Conservation (phyloP, 139 green algal species). For the Closterium sp. region DNA sequence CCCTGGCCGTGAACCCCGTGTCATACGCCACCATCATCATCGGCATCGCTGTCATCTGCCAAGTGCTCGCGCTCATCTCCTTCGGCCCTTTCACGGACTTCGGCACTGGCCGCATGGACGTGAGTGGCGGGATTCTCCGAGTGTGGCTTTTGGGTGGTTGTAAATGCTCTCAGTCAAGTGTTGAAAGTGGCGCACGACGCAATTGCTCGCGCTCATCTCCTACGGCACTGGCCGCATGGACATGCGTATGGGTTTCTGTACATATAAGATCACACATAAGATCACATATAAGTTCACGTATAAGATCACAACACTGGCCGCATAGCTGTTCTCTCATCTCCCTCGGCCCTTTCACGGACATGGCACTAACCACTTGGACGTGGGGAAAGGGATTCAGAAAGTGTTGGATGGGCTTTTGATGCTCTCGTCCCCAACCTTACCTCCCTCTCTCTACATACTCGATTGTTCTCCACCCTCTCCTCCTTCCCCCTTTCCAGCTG, state of each 20-base stretch:
- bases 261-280: no score
- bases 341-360: background rate
- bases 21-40: slow-evolving; percentile 3
- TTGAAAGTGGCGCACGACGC: no score
- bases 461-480: no score
- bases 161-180: no score
- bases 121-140: background rate
- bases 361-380: background rate
- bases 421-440: no score
- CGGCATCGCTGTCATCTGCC: slow-evolving; percentile 7
- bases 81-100: background rate
- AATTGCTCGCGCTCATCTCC: background rate
- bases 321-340: background rate
- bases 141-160: no score
- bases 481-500: no score
- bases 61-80: background rate
- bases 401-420: no score
- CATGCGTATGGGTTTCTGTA: background rate
- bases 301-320: no score
- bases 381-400: no score
- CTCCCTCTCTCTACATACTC: no score
- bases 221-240: background rate
- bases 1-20: background rate
- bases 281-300: no score
- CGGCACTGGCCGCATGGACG: background rate